phyloP scores from a whole-genome alignment of 169 alveolate genomes.

The Plasmodium vinckei region DNA sequence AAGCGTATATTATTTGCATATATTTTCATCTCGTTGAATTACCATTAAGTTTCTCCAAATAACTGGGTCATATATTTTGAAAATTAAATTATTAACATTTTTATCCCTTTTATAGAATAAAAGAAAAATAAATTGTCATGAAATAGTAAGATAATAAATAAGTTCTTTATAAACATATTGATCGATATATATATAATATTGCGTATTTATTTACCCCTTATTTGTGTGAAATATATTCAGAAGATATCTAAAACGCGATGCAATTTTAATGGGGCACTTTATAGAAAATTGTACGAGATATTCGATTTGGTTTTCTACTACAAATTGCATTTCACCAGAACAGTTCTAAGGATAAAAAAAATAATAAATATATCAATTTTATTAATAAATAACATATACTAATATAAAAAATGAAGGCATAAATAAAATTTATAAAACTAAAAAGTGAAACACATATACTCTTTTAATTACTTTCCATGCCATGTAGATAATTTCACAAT shows the following conservation, averaged over 20 bases:
- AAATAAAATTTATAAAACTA: too few relatives aligned
- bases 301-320: conserved; percentile 47
- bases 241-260: conserved; percentile 56
- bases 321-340: conserved; percentile 16
- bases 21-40: conserved; percentile 6
- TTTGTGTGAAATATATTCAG: conserved; percentile 51
- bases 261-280: conserved; percentile 67
- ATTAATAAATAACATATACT: too few relatives aligned
- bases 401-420: neutral
- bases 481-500: conserved; percentile 52
- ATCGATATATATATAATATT: neutral
- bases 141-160: conserved; percentile 4
- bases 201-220: conserved; percentile 37
- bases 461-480: conserved; percentile 53
- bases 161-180: neutral
- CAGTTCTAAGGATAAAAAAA: conserved; percentile 29
- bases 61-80: conserved; percentile 66
- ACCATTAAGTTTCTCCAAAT: conserved; percentile 75
- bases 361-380: neutral
- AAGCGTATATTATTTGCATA: neutral
- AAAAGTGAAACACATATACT: neutral
- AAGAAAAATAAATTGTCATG: neutral
- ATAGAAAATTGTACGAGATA: conserved; percentile 44
- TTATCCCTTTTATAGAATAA: conserved; percentile 28
- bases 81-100: conserved; percentile 38